A percentile compares a stretch with the other conserved stretches of the same genome.
phyloP scores from a whole-genome alignment of 495 filamentous ascomycete genomes.

The Rusavskia elegans region DNA sequence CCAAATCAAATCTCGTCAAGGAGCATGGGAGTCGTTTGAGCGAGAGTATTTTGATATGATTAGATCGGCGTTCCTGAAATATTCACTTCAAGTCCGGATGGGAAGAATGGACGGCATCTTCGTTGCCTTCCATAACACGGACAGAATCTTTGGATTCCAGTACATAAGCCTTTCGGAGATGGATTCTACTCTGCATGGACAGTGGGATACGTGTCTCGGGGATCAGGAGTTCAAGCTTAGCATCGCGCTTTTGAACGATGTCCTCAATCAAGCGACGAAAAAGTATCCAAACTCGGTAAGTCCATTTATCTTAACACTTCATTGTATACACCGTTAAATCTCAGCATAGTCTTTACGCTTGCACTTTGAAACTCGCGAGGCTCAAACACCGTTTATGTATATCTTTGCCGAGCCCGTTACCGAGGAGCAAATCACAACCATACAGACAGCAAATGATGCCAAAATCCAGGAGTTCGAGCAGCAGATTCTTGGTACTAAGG shows the following conservation, averaged over 20 bases:
- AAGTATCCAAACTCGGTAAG: conserved; percentile 49
- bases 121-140: conserved; percentile 90
- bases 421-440: conserved; percentile 48
- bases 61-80: conserved; percentile 85
- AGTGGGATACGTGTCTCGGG: conserved; percentile 46
- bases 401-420: conserved; percentile 77
- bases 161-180: conserved; percentile 78
- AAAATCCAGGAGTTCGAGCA: conserved; percentile 53
- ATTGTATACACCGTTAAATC: not conserved
- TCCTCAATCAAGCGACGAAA: conserved; percentile 54
- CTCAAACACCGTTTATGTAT: conserved; percentile 55
- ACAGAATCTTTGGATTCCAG: conserved; percentile 95
- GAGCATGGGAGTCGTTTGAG: conserved; percentile 79
- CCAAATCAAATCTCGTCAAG: conserved; percentile 59
- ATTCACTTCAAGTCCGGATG: conserved; percentile 88
- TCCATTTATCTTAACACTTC: not conserved
- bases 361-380: conserved; percentile 67
- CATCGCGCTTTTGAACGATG: conserved; percentile 57
- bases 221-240: conserved; percentile 76
- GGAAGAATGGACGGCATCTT: conserved; percentile 98
- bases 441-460: conserved; percentile 49
- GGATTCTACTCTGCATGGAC: conserved; percentile 71
- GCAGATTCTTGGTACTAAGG: conserved; percentile 36
- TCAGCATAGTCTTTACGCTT: conserved; percentile 50
- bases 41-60: conserved; percentile 97